These are phyloP conservation scores for Trichoderma simmonsii DNA, from an alignment of 2,329 filamentous ascomycete species.

Conservation along the genomic window DNA sequence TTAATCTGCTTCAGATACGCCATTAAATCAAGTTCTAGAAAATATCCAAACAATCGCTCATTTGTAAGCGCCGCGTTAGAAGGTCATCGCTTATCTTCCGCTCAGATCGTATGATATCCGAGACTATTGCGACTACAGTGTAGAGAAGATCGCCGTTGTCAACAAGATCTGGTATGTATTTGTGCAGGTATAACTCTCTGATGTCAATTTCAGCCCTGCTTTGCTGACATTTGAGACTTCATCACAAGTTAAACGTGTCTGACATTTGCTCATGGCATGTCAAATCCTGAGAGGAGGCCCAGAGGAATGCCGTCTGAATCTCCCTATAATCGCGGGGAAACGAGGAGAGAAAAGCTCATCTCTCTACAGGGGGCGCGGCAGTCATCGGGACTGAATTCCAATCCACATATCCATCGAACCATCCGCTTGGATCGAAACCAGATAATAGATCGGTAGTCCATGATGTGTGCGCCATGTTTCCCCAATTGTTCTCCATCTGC, in stretches of 20 bases:
- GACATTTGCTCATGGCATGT: not conserved
- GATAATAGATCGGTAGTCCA: conserved; percentile 34
- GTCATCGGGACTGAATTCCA: conserved; percentile 35
- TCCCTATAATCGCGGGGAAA: not conserved
- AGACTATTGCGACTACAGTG: no score
- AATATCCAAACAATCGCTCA: not conserved
- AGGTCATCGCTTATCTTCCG: not conserved
- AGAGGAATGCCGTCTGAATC: not conserved
- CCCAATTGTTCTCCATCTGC: not conserved
- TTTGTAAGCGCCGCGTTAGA: not conserved
- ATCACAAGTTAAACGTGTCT: not conserved
- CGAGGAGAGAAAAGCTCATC: conserved; percentile 13
- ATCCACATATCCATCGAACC: conserved; percentile 37
- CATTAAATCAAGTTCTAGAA: not conserved
- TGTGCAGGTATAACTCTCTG: no score
- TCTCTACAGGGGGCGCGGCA: conserved; percentile 28
- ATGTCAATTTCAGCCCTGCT: not conserved
- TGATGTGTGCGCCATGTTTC: conserved; percentile 1
- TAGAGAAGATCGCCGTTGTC: not conserved
- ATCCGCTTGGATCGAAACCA: conserved; percentile 34
- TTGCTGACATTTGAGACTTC: not conserved
- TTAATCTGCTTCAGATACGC: not conserved
- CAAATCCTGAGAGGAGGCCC: not conserved
- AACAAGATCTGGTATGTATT: not conserved
- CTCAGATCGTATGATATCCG: not conserved